phyloP scores from a whole-genome alignment of 345 rosid species.

The Draba incana region DNA sequence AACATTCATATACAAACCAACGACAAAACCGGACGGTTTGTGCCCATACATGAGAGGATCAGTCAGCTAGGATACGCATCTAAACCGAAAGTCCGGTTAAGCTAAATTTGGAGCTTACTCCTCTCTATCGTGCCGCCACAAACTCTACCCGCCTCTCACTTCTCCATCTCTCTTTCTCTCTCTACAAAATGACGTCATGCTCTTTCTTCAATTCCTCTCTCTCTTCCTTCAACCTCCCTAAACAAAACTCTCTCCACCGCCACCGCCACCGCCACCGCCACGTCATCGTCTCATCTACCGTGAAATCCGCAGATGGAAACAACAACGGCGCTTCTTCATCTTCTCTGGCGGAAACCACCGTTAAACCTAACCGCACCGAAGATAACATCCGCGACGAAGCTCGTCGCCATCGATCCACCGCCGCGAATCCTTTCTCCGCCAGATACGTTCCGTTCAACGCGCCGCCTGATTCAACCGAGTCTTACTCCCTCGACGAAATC shows the following conservation, averaged over 20 bases:
- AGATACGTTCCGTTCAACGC: conserved; percentile 63
- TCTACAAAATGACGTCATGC: conserved; percentile 7
- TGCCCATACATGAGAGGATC: no score
- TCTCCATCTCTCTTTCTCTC: conserved; percentile 10
- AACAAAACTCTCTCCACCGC: neutral
- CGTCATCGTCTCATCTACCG: conserved; percentile 19
- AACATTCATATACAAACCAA: no score
- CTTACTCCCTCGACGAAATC: conserved; percentile 76
- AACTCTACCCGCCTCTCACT: conserved; percentile 33
- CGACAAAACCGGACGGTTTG: no score
- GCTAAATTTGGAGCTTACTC: no score
- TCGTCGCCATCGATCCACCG: conserved; percentile 18
- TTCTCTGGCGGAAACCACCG: conserved; percentile 9
- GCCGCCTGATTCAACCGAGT: conserved; percentile 50
- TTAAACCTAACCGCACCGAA: conserved; percentile 2
- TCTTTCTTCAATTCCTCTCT: conserved; percentile 22
- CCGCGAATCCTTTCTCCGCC: conserved; percentile 25
- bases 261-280: conserved; percentile 3
- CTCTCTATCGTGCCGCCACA: conserved; percentile 20
- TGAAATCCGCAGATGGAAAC: conserved; percentile 7
- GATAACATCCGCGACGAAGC: conserved; percentile 37
- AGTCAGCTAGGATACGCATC: conserved; percentile 8
- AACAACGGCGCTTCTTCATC: conserved; percentile 18
- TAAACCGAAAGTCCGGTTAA: conserved; percentile 5
- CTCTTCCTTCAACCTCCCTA: conserved; percentile 24